A percentile compares a stretch with the other conserved stretches of the same genome.
phyloP scores from a whole-genome alignment of 768 basidiomycete species.

The Leucocoprinus sp. region DNA sequence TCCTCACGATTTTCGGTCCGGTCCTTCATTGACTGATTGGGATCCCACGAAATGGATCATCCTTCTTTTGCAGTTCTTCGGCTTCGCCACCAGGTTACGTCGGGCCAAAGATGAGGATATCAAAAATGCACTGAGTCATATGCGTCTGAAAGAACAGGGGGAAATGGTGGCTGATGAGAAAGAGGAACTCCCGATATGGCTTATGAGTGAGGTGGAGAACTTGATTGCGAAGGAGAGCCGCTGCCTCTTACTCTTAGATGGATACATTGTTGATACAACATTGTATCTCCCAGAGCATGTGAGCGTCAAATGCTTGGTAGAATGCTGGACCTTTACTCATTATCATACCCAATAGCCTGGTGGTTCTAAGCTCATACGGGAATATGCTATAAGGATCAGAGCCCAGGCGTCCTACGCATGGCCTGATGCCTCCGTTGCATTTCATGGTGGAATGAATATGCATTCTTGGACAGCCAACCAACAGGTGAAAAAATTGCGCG shows the following conservation, averaged over 20 bases:
- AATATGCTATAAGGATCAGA: conserved; percentile 29
- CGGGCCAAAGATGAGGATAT: conserved; percentile 43
- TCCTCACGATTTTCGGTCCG: conserved; percentile 72
- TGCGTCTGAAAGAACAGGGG: conserved; percentile 31
- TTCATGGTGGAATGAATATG: conserved; percentile 65
- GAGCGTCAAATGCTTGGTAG: conserved; percentile 20
- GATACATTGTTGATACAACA: conserved; percentile 54
- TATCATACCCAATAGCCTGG: conserved; percentile 41
- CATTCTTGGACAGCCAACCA: conserved; percentile 53
- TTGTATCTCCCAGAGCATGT: conserved; percentile 62
- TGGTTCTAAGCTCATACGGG: conserved; percentile 43
- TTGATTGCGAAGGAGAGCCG: conserved; percentile 22
- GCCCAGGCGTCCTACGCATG: conserved; percentile 14
- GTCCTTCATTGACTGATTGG: conserved; percentile 54
- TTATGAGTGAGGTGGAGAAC: conserved; percentile 26
- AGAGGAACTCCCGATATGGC: conserved; percentile 30
- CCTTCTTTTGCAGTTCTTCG: conserved; percentile 36
- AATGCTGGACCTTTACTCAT: background rate
- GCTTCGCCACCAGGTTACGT: conserved; percentile 40
- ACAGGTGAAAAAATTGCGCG: conserved; percentile 37
- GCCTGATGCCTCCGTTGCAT: conserved; percentile 51
- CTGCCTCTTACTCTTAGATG: conserved; percentile 51
- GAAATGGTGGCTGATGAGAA: conserved; percentile 6
- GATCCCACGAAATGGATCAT: conserved; percentile 83
- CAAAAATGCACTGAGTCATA: conserved; percentile 36